These are phyloP conservation scores for Fusarium sp. DNA, from an alignment of 2,329 filamentous ascomycete species.

Conservation along the genomic window DNA sequence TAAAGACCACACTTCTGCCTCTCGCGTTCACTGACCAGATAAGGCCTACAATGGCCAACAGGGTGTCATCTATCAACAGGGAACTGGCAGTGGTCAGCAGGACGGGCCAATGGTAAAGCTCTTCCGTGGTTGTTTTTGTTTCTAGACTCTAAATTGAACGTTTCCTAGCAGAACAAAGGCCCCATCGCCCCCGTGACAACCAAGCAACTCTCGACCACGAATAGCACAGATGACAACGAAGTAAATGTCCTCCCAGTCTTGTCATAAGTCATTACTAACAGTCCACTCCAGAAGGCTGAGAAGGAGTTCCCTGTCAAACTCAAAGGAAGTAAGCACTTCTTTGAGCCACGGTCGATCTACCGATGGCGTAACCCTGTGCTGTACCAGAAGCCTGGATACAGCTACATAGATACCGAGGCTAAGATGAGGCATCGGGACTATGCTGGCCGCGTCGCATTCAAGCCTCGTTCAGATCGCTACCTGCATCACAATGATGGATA, in stretches of 20 bases:
- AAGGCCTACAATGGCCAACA: constrained; percentile 43
- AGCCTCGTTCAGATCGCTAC: constrained; percentile 47
- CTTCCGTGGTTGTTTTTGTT: constrained; percentile 50
- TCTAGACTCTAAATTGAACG: constrained; percentile 47
- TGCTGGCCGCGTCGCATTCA: constrained; percentile 43
- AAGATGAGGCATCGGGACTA: constrained; percentile 45
- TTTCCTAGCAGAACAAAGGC: constrained; percentile 45
- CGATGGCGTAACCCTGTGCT: constrained; percentile 45
- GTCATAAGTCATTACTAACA: constrained; percentile 18
- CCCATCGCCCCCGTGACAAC: constrained; percentile 33
- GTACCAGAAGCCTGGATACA: constrained; percentile 46
- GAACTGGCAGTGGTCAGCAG: constrained; percentile 40
- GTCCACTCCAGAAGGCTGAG: constrained; percentile 30
- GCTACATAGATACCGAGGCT: constrained; percentile 31
- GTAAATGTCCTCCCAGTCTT: constrained; percentile 23
- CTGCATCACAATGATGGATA: constrained; percentile 48
- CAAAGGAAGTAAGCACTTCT: constrained; percentile 46
- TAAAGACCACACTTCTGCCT: neutral
- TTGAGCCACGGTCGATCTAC: constrained; percentile 38
- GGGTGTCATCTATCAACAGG: constrained; percentile 42
- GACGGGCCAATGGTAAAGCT: constrained; percentile 50
- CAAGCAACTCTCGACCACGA: constrained; percentile 19
- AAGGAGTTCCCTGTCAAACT: constrained; percentile 49
- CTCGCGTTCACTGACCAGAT: constrained; percentile 9
- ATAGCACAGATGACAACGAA: constrained; percentile 36